Percentiles rank a stretch among this genome's conserved stretches.
Conservation (phyloP, 345 rosid species). For the Barbarea vulgaris region DNA sequence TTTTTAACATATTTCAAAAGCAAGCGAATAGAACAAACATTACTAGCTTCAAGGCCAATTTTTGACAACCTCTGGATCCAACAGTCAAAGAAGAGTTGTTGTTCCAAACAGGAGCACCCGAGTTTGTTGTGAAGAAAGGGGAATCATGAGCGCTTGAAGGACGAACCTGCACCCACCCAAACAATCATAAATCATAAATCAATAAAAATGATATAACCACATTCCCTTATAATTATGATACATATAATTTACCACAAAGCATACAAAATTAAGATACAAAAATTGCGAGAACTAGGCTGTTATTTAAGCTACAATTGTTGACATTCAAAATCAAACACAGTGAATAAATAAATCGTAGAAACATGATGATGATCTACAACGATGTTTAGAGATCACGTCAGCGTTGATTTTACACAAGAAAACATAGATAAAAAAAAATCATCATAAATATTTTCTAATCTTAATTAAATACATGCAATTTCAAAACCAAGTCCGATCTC, state of each 20-base stretch:
- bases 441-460: not conserved
- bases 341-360: not conserved
- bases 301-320: no score
- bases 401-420: no score
- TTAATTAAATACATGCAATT: not conserved
- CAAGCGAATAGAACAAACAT: not conserved
- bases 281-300: no score
- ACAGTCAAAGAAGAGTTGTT: constrained; percentile 46
- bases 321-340: no score
- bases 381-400: not conserved
- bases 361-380: not conserved
- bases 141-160: constrained; percentile 45
- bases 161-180: constrained; percentile 17
- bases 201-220: not conserved
- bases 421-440: no score
- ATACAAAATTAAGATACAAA: no score
- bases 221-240: no score
- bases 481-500: not conserved
- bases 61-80: constrained; percentile 39
- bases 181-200: no score
- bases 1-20: not conserved
- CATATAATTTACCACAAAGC: no score
- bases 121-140: constrained; percentile 41
- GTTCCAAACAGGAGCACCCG: constrained; percentile 47
- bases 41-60: not conserved